These are phyloP conservation scores for Kwoniella shivajii DNA, from an alignment of 1,284 basidiomycete species.

Conservation along the genomic window DNA sequence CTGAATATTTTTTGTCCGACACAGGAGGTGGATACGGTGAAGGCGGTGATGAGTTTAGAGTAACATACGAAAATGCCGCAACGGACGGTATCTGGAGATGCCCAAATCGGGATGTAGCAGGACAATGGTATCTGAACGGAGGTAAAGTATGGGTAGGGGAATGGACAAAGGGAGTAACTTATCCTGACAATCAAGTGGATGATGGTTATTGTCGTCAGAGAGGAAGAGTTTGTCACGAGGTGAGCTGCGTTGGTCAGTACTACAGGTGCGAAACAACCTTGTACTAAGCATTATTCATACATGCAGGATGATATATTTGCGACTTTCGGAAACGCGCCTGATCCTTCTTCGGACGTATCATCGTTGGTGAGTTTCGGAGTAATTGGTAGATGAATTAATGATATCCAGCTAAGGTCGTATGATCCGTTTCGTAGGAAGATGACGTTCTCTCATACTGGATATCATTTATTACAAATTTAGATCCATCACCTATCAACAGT, in stretches of 20 bases:
- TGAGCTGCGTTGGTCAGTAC: slow-evolving; percentile 14
- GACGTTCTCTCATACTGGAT: slow-evolving; percentile 33
- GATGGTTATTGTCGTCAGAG: slow-evolving; percentile 22
- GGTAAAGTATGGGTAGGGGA: slow-evolving; percentile 70
- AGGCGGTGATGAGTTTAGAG: slow-evolving; percentile 52
- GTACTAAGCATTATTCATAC: background rate
- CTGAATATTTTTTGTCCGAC: slow-evolving; percentile 59
- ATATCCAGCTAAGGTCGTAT: no score
- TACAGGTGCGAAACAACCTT: background rate
- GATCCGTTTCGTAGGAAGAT: slow-evolving; percentile 14
- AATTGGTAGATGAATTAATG: no score
- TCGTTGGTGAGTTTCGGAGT: slow-evolving; percentile 17
- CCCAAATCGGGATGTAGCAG: slow-evolving; percentile 68
- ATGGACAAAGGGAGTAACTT: slow-evolving; percentile 68
- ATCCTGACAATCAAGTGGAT: slow-evolving; percentile 61
- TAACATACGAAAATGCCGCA: slow-evolving; percentile 63
- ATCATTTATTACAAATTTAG: slow-evolving; percentile 38
- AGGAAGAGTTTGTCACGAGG: slow-evolving; percentile 47
- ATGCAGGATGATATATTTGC: slow-evolving; percentile 48
- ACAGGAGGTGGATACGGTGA: slow-evolving; percentile 38
- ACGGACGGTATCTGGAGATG: slow-evolving; percentile 64
- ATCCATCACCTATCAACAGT: slow-evolving; percentile 21
- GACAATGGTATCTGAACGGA: slow-evolving; percentile 65
- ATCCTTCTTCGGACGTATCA: slow-evolving; percentile 1
- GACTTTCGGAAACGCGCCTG: slow-evolving; percentile 34